These are phyloP conservation scores for Croton laevigatus DNA, from an alignment of 441 rosid genomes.

Conservation along the genomic window DNA sequence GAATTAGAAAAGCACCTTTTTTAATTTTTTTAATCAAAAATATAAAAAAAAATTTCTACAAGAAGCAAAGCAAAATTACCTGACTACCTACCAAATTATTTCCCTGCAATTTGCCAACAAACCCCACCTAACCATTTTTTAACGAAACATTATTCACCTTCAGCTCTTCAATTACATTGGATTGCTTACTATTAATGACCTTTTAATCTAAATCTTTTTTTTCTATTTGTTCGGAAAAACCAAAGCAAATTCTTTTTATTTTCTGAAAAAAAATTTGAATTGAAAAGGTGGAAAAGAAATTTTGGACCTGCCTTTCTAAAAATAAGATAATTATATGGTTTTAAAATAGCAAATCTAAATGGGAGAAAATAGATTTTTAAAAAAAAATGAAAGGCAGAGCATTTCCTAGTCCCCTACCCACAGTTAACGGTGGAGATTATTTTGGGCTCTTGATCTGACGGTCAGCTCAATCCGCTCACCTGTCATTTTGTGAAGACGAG, in stretches of 20 bases:
- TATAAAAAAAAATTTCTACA: slow-evolving; percentile 12
- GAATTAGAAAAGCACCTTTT: neutral
- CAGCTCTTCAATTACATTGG: too few species aligned
- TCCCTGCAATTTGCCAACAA: slow-evolving; percentile 6
- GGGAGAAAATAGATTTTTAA: neutral
- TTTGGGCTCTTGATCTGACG: slow-evolving; percentile 42
- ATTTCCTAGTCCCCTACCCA: slow-evolving; percentile 26
- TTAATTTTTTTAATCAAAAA: too few species aligned
- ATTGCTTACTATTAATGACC: too few species aligned
- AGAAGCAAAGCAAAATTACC: slow-evolving; percentile 3
- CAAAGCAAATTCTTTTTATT: neutral
- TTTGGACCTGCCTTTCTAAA: too few species aligned
- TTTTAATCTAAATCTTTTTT: too few species aligned
- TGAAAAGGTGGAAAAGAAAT: neutral
- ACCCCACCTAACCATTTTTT: neutral
- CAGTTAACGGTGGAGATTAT: slow-evolving; percentile 46
- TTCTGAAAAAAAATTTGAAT: neutral
- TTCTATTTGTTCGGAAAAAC: slow-evolving; percentile 3
- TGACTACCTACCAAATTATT: slow-evolving; percentile 5
- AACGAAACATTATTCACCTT: neutral
- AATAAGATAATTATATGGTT: neutral
- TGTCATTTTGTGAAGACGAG: slow-evolving; percentile 28
- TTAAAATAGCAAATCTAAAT: neutral
- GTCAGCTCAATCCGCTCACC: slow-evolving; percentile 34
- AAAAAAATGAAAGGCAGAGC: slow-evolving; percentile 42